Percentiles rank a stretch among this genome's conserved stretches.
phyloP scores from a whole-genome alignment of 768 basidiomycete species.

The Tricholoma sp. region DNA sequence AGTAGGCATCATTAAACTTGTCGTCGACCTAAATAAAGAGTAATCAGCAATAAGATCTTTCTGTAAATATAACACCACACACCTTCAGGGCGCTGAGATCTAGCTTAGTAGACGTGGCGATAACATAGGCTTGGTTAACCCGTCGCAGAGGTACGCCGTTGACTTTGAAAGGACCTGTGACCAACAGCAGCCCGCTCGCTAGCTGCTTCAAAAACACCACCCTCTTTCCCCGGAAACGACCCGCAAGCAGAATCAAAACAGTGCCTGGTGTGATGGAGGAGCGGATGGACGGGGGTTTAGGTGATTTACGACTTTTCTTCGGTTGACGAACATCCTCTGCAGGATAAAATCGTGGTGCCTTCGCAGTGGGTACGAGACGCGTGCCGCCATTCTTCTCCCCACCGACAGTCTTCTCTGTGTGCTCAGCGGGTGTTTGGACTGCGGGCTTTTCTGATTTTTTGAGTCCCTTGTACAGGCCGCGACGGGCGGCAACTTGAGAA shows the following conservation, averaged over 20 bases:
- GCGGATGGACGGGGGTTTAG: constrained; percentile 75
- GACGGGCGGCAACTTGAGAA: constrained; percentile 74
- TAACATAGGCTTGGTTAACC: constrained; percentile 98
- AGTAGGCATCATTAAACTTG: constrained; percentile 93
- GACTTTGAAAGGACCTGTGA: constrained; percentile 96
- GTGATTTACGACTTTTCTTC: constrained; percentile 88
- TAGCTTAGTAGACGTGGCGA: constrained; percentile 94
- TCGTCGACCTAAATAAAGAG: constrained; percentile 66
- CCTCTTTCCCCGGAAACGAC: constrained; percentile 96
- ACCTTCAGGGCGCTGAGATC: constrained; percentile 76
- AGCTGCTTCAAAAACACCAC: constrained; percentile 98
- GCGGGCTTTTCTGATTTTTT: constrained; percentile 74
- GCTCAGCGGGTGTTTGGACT: constrained; percentile 51
- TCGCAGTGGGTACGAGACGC: constrained; percentile 79
- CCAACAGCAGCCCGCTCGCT: constrained; percentile 85
- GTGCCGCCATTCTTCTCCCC: constrained; percentile 89
- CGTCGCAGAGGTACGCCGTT: constrained; percentile 98
- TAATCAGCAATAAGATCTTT: not conserved
- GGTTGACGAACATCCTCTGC: constrained; percentile 90
- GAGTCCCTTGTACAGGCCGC: constrained; percentile 79
- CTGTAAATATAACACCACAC: constrained; percentile 19
- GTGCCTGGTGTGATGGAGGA: constrained; percentile 89
- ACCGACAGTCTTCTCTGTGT: constrained; percentile 76
- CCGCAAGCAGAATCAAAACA: constrained; percentile 93
- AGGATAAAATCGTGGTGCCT: constrained; percentile 90